Conservation (phyloP, 148 eudicot species). For the Silene conica region DNA sequence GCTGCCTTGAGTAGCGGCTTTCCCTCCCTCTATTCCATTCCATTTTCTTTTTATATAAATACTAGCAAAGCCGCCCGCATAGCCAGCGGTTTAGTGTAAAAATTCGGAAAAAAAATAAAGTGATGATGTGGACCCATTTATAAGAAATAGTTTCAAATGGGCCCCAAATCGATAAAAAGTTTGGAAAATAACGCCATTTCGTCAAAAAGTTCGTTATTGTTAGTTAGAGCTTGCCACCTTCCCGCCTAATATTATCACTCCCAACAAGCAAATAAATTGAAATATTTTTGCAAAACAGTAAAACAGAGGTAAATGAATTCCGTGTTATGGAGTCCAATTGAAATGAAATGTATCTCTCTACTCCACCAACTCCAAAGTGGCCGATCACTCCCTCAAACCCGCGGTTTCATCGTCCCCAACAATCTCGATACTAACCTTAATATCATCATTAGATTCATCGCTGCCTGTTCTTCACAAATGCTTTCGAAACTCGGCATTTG, state of each 20-base stretch:
- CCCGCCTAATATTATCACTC: background rate
- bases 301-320: constrained; percentile 25
- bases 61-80: too few relatives aligned
- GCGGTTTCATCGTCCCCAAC: constrained; percentile 56
- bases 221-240: background rate
- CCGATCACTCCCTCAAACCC: constrained; percentile 58
- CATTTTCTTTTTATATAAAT: too few relatives aligned
- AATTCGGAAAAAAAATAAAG: too few relatives aligned
- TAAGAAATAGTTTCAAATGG: too few relatives aligned
- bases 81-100: too few relatives aligned
- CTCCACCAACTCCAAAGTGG: constrained; percentile 40
- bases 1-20: too few relatives aligned
- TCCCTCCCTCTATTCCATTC: too few relatives aligned
- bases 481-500: constrained; percentile 10
- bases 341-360: constrained; percentile 45
- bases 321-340: constrained; percentile 49
- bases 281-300: background rate
- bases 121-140: too few relatives aligned
- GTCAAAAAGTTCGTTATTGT: too few relatives aligned
- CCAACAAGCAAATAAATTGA: background rate
- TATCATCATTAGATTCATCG: constrained; percentile 57
- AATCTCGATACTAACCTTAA: constrained; percentile 44
- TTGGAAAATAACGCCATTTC: too few relatives aligned
- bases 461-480: constrained; percentile 28
- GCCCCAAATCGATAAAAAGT: too few relatives aligned